Percentiles rank a stretch among this genome's conserved stretches.
Conservation (phyloP, 257 asterid genomes). For the Ophiorrhiza pumila region DNA sequence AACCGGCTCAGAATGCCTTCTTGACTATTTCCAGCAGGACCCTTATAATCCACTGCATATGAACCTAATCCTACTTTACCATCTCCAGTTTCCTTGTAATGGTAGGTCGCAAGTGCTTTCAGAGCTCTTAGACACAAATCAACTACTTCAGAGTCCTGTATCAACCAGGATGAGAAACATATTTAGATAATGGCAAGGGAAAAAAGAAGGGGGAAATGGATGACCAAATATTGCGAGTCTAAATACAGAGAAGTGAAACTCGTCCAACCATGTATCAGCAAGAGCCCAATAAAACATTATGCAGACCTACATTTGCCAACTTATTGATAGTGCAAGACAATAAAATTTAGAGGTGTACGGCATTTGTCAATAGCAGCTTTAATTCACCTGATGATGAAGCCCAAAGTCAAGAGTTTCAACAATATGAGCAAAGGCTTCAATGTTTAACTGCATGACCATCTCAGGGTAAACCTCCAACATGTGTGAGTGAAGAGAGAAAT, state of each 20-base stretch:
- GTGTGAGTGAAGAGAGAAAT: conserved; percentile 82
- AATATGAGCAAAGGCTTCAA: conserved; percentile 68
- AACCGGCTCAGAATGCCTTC: conserved; percentile 79
- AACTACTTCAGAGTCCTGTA: conserved; percentile 71
- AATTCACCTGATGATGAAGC: conserved; percentile 75
- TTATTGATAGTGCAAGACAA: background rate
- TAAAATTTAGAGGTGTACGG: background rate
- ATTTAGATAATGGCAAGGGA: background rate
- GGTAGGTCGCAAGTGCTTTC: conserved; percentile 84
- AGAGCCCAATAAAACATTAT: background rate
- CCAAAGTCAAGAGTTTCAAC: conserved; percentile 80
- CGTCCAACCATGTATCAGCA: background rate
- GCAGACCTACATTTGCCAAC: background rate
- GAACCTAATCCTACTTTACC: conserved; percentile 87
- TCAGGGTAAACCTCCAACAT: conserved; percentile 97
- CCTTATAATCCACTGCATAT: conserved; percentile 62
- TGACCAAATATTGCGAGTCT: background rate
- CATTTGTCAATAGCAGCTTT: background rate
- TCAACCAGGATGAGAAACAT: conserved; percentile 20
- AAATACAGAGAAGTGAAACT: background rate
- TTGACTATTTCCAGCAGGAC: conserved; percentile 60
- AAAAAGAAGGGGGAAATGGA: background rate
- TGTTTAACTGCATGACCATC: conserved; percentile 56
- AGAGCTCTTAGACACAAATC: conserved; percentile 78
- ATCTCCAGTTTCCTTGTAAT: conserved; percentile 67